Evolutionary conservation across 2,329 filamentous ascomycete species (phyloP), one percentile per base, ranked within the genome.

Genomic region (Trichoderma atrobrunneum): DNA sequence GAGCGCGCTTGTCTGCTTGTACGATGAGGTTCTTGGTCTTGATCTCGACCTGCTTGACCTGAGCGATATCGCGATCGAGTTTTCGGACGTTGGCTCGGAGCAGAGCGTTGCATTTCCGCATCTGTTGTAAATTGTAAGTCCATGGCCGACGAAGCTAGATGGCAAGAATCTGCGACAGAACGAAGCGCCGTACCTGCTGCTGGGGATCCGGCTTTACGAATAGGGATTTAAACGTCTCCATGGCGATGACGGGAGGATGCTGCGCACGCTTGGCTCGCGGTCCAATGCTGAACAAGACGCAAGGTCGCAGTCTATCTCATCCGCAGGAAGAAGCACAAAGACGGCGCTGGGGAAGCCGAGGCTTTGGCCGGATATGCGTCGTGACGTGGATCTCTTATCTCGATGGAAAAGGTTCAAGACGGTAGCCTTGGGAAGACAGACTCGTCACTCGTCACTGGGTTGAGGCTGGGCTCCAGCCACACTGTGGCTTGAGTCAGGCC

Each of bases 151-250:
- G 14, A 21, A 18, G n/a, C 18, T 18, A 30, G 61, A 56, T 43
- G 24, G 32, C 66, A 59, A 36, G 67, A 21, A 21, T 14, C 28
- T 2, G 57, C 2, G 28, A 24, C 30, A 14, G 26, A 26, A 11
- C 48, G 51, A 57, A 34, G 57, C 28, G 59, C 76, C 86, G 76
- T 85, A 97, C 95, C 88, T 99, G 95, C 74, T 92, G 92, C 82
- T 97, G 92, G 59, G 96, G 96, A 80, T 97, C 95, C 48, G 96
- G 95, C 83, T 94, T 95, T 82, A 91, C 94, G 84, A 98, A 95
- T 78, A 98, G 90, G 72, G 91, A 87, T 82, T 90, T 93, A 80
- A 98, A 87, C 57, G 92, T 89, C 85, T 98, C 94, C 96, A 98
- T 98, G 79, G 77, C 26, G 21, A 54, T 24, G n/a, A 26, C 7